These are phyloP conservation scores for Neckera pumila DNA, from an alignment of 225 moss, liverwort and hornwort species.

Conservation along the genomic window DNA sequence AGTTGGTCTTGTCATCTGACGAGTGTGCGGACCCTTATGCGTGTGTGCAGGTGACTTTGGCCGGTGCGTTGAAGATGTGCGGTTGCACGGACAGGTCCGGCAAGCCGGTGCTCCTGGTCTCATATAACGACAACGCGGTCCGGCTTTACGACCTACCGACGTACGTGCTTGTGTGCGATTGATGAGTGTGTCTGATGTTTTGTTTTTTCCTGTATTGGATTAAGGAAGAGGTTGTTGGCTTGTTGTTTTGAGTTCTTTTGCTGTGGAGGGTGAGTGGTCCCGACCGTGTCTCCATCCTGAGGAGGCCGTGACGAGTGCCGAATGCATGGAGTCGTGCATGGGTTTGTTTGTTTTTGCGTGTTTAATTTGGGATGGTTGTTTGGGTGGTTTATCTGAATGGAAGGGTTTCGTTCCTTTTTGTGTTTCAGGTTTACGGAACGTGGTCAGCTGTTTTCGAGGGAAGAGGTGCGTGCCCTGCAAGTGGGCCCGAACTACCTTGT, in stretches of 20 bases:
- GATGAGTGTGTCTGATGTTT: not conserved
- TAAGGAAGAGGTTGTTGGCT: not conserved
- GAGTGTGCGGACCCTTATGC: not conserved
- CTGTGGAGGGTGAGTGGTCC: not conserved
- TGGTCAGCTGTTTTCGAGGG: slow-evolving; percentile 52
- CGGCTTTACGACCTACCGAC: slow-evolving; percentile 88
- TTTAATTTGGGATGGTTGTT: not conserved
- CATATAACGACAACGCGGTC: slow-evolving; percentile 88
- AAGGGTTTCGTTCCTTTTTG: too few species aligned
- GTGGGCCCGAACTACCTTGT: slow-evolving; percentile 24
- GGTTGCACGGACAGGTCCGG: slow-evolving; percentile 62
- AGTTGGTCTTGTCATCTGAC: not conserved
- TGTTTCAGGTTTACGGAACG: slow-evolving; percentile 41
- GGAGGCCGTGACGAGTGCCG: not conserved
- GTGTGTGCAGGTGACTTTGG: slow-evolving; percentile 40
- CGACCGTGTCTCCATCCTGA: not conserved
- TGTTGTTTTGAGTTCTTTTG: not conserved
- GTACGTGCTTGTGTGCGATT: slow-evolving; percentile 21
- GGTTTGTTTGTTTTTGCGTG: not conserved
- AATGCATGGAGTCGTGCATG: not conserved
- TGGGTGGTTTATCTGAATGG: not conserved
- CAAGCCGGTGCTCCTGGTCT: slow-evolving; percentile 77
- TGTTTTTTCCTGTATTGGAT: not conserved
- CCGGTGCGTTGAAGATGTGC: slow-evolving; percentile 76
- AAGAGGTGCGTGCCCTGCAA: slow-evolving; percentile 60